Evolutionary conservation across 768 basidiomycete species (phyloP), one percentile per base, ranked within the genome.

Genomic region (Tylopilus rubrobrunneus): DNA sequence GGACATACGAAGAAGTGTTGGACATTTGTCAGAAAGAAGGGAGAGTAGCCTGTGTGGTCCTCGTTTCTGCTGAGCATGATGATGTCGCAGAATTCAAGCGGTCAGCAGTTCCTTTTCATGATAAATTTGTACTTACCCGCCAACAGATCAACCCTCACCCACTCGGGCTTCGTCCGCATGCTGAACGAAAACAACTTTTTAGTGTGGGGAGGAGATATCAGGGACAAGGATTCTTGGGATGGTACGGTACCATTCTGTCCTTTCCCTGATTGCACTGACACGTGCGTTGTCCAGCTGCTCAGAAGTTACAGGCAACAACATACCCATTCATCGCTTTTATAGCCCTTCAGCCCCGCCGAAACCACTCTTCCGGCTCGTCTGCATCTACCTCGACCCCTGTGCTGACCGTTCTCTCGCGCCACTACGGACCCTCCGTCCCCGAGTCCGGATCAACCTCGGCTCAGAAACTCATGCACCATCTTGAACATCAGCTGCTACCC

Each of bases 321-420:
- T 97, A 89, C 63, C 97, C 96, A 0, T 95, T 95, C 56, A 78
- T 99, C 45, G 90, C 91, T 1, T 99, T 98, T 69, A 69, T 97
- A 45, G 86, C 94, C 1, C 81, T 97, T 45, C 91, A 98, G 65
- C 86, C 91, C 0, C 80, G 80, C 17, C 81, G 82, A 29, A 75
- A 69, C 21, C 67, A 64, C 40, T 59, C 62, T 5, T 61, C 75
- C 5, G 52, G 33, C 19, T 68, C 71, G 23, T 70, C 76, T 0
- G 63, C 74, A 6, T 61, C 74, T 5, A 64, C 65, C 3, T 58
- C 76, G 6, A 57, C 72, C 0, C 80, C 88, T 0, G 71, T 77
- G 3, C 76, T 98, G 12, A 91, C 91, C 15, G 82, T 98, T 42
- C 78, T 98, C 21, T 90, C 93, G 1, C 86, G 92, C 2, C 87